Base-by-base conservation (phyloP, 2,329 filamentous ascomycete genomes). In the Monosporascus sp. region DNA sequence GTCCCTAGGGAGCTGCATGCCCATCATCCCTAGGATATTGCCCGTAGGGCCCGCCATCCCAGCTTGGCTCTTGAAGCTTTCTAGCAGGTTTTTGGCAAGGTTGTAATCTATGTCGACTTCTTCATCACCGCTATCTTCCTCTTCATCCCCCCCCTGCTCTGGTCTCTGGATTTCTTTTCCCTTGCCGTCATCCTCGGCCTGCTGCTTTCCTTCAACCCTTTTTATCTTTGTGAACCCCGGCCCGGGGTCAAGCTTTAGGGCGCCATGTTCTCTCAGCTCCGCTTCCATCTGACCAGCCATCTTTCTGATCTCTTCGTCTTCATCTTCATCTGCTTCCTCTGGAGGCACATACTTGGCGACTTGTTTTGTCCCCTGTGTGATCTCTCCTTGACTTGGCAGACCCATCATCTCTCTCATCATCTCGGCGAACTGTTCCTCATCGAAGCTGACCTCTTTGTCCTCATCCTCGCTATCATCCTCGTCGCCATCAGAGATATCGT, bases 341-440 rank as follows among this genome's bases (percentile, higher is more conserved):
- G 25, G 38, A 49, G 52, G 46, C 45, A 47, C 46, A 27, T 48
- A 49, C 52, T 56, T 27, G 14, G 47, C 49, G 31, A 39, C 48
- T 3, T 53, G 48, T 35, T 53, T 52, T 49, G 57, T 49, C 41
- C 31, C 20, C 5, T 38, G 39, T 14, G 49, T 8, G 8, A 24
- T 47, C 41, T 59, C 53, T 35, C 52, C 38, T 20, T 50, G 47
- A 43, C 50, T 41, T 45, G 78, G 75, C 45, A 84, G 76, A 0
- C 89, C 89, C 86, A 94, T 92, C 85, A 95, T 92, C 65, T 95
- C 89, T 55, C 85, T 83, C 90, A 99, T 96, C 80, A 96, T 90
- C 50, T 76, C 82, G 8, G 87, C 80, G 60, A 97, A 96, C 51
- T 93, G 87, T 37, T 85, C 83, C 68, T 97, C 92, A 58, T 96